Evolutionary conservation across 2,329 filamentous ascomycete genomes (phyloP).

Genomic region (Fusarium sp.): DNA sequence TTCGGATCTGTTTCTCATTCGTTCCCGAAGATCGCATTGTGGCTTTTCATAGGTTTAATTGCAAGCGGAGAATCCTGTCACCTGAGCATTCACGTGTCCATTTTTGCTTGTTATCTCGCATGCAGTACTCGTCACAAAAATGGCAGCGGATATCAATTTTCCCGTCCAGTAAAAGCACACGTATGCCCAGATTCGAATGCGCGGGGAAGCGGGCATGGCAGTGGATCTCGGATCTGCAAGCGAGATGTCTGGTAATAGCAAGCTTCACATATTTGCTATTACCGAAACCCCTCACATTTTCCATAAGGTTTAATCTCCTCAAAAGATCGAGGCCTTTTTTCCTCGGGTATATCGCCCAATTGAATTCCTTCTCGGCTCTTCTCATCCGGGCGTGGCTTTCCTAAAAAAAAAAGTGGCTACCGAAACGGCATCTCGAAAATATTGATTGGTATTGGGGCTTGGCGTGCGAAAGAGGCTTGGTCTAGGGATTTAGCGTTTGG

Average conservation of each 20-base stretch:
- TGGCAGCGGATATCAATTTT: background rate
- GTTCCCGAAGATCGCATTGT: background rate
- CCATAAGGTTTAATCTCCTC: background rate
- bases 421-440: constrained; percentile 16
- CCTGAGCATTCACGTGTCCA: background rate
- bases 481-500: constrained; percentile 22
- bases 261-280: background rate
- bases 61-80: background rate
- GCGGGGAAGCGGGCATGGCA: background rate
- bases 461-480: constrained; percentile 19
- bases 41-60: background rate
- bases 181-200: constrained; percentile 3
- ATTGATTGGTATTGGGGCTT: background rate
- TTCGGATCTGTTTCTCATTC: background rate
- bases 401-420: constrained; percentile 8
- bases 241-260: constrained; percentile 30
- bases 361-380: constrained; percentile 9
- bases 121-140: background rate
- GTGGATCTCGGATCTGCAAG: constrained; percentile 33
- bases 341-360: constrained; percentile 16
- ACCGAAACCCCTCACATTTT: constrained; percentile 1
- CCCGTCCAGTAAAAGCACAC: constrained; percentile 1
- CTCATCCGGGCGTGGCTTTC: constrained; percentile 12
- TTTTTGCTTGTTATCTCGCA: background rate
- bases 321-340: background rate